Base-by-base conservation (phyloP, 306 rosid genomes). In the Cucurbita maxima region DNA sequence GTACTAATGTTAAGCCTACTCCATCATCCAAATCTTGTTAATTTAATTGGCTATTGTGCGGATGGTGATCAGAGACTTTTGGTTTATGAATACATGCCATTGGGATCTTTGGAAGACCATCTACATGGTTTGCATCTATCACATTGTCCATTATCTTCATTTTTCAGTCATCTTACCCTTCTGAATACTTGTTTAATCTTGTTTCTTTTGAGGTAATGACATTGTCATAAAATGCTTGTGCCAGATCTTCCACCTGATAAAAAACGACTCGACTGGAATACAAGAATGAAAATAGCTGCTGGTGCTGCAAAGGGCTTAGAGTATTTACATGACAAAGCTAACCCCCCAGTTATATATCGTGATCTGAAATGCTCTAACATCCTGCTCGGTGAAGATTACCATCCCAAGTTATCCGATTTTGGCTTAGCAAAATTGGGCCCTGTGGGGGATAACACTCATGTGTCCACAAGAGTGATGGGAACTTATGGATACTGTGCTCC, bases 281-380 rank as follows among this genome's bases (percentile, higher is more conserved):
- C 84, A 59, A 67, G 88, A 76, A 85, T 85, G 86, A 85, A 76
- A 76, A 78, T 85, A 80, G 88, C 88, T 64, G 88, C 88, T 0
- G 86, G 88, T 73, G 84, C 88, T 73, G 86, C 88, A 47, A 85
- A 85, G 76, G 88, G 88, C 74, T 82, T 85, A 80, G 88, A 85
- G 79, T 80, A 85, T 75, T 82, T 85, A 72, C 88, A 85, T 22
- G 88, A 78, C 76, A 82, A 82, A 76, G 88, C 88, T 50, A 85
- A 52, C 72, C 88, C 88, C 62, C 88, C 88, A 16, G 88, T 85
- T 66, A 85, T 85, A 47, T 85, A 85, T 78, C 88, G 86, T 40
- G 86, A 85, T 80, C 79, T 85, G 56, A 85, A 85, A 73, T 85
- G 88, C 79, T 85, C 88, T 15, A 85, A 85, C 78, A 85, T 85